These are phyloP conservation scores for Mycena sanguinolenta DNA, from an alignment of 768 basidiomycete species.

Conservation along the genomic window DNA sequence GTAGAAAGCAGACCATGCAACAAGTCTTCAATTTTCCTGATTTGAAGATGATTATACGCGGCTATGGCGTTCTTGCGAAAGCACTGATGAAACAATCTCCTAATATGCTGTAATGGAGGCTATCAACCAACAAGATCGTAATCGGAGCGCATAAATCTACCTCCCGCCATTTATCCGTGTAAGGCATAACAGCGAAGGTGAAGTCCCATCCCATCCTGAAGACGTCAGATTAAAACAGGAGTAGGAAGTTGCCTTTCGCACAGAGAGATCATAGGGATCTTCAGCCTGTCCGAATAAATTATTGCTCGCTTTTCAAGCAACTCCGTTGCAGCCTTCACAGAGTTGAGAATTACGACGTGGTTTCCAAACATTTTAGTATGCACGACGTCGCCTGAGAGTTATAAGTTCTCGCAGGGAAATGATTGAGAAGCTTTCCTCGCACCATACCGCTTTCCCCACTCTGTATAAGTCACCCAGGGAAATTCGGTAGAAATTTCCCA, in stretches of 20 bases:
- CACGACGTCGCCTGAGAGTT: slow-evolving; percentile 1
- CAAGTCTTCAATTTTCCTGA: slow-evolving; percentile 39
- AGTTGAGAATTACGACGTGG: slow-evolving; percentile 13
- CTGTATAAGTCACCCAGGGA: too few species aligned
- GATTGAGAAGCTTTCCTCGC: not conserved
- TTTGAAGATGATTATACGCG: slow-evolving; percentile 40
- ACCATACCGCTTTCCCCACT: slow-evolving; percentile 49
- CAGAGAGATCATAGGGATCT: slow-evolving; percentile 8
- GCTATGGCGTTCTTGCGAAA: slow-evolving; percentile 40
- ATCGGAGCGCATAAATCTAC: not conserved
- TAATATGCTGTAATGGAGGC: slow-evolving; percentile 25
- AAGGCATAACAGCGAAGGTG: slow-evolving; percentile 43
- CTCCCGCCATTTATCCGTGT: slow-evolving; percentile 47
- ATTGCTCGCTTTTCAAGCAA: slow-evolving; percentile 11
- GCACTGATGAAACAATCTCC: slow-evolving; percentile 45
- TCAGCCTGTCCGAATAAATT: slow-evolving; percentile 15
- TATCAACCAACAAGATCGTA: too few species aligned
- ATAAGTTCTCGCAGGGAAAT: not conserved
- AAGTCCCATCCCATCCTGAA: slow-evolving; percentile 52
- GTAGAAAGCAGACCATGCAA: slow-evolving; percentile 33
- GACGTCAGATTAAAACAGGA: not conserved
- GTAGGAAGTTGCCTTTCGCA: not conserved
- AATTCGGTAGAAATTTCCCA: slow-evolving; percentile 42
- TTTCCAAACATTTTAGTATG: not conserved
- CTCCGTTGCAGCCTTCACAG: slow-evolving; percentile 3